A percentile compares a stretch with the other conserved stretches of the same genome.
These are phyloP conservation scores for Nicotiana attenuata DNA, from an alignment of 257 asterid genomes.

Conservation along the genomic window DNA sequence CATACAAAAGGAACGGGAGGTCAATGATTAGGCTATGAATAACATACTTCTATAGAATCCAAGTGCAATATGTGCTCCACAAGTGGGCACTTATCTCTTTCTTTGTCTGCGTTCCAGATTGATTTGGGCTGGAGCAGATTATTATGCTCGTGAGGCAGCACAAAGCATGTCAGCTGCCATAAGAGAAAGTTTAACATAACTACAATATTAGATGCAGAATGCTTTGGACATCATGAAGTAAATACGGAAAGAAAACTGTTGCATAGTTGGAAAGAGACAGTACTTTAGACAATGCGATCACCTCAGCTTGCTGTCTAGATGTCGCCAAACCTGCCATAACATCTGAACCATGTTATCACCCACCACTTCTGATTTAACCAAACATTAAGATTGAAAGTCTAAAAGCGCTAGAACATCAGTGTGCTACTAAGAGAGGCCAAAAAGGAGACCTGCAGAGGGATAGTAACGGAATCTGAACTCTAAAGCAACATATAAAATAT, in stretches of 20 bases:
- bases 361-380: background rate
- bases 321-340: conserved; percentile 53
- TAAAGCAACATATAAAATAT: background rate
- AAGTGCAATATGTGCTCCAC: conserved; percentile 76
- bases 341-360: conserved; percentile 18
- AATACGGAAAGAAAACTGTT: background rate
- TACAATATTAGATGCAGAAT: conserved; percentile 6
- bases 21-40: background rate
- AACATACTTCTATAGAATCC: conserved; percentile 80
- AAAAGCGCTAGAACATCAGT: background rate
- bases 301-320: conserved; percentile 63
- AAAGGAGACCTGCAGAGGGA: background rate
- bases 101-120: conserved; percentile 78
- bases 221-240: background rate
- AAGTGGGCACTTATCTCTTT: conserved; percentile 57
- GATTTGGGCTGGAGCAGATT: conserved; percentile 63
- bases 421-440: background rate
- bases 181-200: conserved; percentile 18
- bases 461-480: background rate
- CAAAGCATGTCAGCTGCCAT: conserved; percentile 84
- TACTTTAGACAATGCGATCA: conserved; percentile 80
- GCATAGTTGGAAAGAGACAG: conserved; percentile 13
- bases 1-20: background rate
- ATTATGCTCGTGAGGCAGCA: conserved; percentile 64
- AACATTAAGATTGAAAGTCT: background rate